Evolutionary conservation across 164 flowering plant species (phyloP).

Genomic region (Aristolochia contorta): DNA sequence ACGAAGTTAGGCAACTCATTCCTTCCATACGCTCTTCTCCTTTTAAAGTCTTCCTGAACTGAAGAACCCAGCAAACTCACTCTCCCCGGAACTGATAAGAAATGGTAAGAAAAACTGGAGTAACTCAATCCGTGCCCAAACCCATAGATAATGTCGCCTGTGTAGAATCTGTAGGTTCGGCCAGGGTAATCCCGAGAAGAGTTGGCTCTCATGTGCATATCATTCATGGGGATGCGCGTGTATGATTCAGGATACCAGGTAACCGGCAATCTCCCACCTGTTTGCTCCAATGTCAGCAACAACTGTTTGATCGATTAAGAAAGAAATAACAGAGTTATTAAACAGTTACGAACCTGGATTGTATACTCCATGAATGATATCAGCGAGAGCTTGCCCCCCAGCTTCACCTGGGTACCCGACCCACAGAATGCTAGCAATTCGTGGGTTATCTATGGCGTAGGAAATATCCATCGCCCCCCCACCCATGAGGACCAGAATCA

Average conservation of each 20-base stretch:
- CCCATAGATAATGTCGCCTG: constrained; percentile 45
- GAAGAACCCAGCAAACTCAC: constrained; percentile 22
- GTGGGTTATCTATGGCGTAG: constrained; percentile 47
- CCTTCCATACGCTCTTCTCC: constrained; percentile 12
- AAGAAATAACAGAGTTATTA: background rate
- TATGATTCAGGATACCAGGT: constrained; percentile 96
- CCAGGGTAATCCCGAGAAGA: constrained; percentile 73
- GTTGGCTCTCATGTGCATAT: constrained; percentile 87
- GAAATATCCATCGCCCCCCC: constrained; percentile 91
- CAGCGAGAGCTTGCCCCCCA: constrained; percentile 75
- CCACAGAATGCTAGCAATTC: constrained; percentile 79
- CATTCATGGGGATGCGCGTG: constrained; percentile 67
- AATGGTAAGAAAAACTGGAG: constrained; percentile 40
- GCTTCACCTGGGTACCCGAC: constrained; percentile 94
- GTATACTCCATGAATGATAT: constrained; percentile 65
- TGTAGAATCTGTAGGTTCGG: constrained; percentile 83
- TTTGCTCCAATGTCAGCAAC: constrained; percentile 2
- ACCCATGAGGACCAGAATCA: constrained; percentile 69
- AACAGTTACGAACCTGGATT: constrained; percentile 63
- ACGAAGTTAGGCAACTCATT: constrained; percentile 25
- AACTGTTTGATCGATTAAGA: background rate
- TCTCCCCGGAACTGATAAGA: constrained; percentile 46
- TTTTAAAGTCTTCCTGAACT: constrained; percentile 4
- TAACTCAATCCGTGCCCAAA: constrained; percentile 86
- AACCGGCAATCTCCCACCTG: constrained; percentile 87